A percentile compares a stretch with the other conserved stretches of the same genome.
Evolutionary conservation across 805 yeast genomes (phyloP).

Genomic region (baker's yeast (Saccharomyces cerevisiae)): DNA sequence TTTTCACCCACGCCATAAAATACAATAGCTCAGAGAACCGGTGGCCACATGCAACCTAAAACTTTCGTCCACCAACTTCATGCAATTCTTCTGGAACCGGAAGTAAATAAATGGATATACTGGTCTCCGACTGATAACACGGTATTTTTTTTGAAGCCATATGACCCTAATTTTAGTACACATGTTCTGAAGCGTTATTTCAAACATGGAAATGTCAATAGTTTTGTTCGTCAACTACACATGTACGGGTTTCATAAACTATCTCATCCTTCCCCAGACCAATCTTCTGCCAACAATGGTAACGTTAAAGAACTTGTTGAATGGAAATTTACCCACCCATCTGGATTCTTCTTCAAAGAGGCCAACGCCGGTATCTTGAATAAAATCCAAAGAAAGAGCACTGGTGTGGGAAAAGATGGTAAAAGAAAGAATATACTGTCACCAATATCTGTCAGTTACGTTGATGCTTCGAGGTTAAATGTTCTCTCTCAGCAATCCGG

Average conservation of each 20-base stretch:
- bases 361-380: slow-evolving; percentile 17
- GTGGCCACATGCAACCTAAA: neutral
- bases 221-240: slow-evolving; percentile 88
- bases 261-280: slow-evolving; percentile 9
- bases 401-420: slow-evolving; percentile 27
- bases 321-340: slow-evolving; percentile 29
- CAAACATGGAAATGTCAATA: slow-evolving; percentile 89
- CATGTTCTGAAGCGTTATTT: slow-evolving; percentile 56
- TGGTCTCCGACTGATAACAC: slow-evolving; percentile 20
- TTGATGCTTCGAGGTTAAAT: slow-evolving; percentile 5
- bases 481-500: neutral
- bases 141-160: slow-evolving; percentile 23
- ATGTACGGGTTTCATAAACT: slow-evolving; percentile 94
- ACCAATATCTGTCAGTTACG: slow-evolving; percentile 24
- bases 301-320: slow-evolving; percentile 9
- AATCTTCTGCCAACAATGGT: neutral
- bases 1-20: neutral
- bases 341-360: slow-evolving; percentile 19
- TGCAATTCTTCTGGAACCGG: slow-evolving; percentile 20
- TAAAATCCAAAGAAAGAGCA: slow-evolving; percentile 26
- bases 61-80: slow-evolving; percentile 25
- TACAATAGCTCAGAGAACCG: neutral
- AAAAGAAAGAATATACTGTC: slow-evolving; percentile 26
- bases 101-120: slow-evolving; percentile 19
- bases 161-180: slow-evolving; percentile 20